Conservation (phyloP, 345 rosid species). For the Gossypium herbaceum region DNA sequence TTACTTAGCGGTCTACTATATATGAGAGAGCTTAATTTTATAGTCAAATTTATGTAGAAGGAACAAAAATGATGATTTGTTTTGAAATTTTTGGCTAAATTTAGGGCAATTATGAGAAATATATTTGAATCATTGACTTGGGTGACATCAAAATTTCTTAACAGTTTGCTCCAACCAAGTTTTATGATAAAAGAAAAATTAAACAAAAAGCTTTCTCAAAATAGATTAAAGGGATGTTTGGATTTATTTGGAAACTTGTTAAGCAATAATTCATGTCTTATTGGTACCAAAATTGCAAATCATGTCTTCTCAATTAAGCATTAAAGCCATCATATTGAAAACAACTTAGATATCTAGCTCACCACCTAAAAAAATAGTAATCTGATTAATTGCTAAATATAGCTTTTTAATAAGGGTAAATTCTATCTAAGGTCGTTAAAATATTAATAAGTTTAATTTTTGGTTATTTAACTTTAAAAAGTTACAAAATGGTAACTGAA, state of each 20-base stretch:
- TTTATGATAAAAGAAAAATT: not conserved
- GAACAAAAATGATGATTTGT: no score
- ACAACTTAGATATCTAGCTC: not conserved
- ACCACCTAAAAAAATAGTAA: not conserved
- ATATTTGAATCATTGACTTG: not conserved
- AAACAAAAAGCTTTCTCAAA: not conserved
- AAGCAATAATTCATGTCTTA: not conserved
- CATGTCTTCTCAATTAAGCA: not conserved
- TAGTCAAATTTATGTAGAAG: no score
- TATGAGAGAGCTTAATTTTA: no score
- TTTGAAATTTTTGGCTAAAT: not conserved
- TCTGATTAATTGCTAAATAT: no score
- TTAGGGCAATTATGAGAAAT: not conserved
- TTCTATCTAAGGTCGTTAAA: no score
- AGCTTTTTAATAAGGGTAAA: no score
- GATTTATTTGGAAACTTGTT: constrained; percentile 7
- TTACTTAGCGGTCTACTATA: no score
- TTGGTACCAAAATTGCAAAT: no score
- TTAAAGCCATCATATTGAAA: not conserved
- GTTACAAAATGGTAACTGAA: no score
- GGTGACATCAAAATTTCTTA: constrained; percentile 3
- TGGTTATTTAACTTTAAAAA: no score
- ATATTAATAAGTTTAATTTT: no score
- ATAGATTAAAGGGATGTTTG: not conserved
- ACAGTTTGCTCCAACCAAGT: not conserved